A percentile compares a stretch with the other conserved stretches of the same genome.
Conservation (phyloP, 805 yeast species). For the Scheffersomyces spartinae region DNA sequence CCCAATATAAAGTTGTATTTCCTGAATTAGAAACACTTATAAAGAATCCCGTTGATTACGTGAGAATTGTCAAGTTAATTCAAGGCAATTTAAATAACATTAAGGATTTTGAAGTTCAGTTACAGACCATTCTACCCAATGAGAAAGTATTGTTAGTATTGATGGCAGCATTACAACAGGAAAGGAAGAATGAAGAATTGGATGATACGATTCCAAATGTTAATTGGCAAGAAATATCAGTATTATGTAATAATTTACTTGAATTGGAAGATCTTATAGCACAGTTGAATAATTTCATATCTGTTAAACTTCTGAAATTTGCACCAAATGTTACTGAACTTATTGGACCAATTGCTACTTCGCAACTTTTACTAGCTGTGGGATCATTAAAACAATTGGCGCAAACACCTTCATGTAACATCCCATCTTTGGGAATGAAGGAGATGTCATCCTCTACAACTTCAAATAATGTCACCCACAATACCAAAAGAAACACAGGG, state of each 20-base stretch:
- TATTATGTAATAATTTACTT: too few species aligned
- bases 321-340: conserved; percentile 77
- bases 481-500: conserved; percentile 54
- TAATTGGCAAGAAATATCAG: too few species aligned
- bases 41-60: conserved; percentile 50
- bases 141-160: conserved; percentile 64
- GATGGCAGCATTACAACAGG: conserved; percentile 55
- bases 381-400: conserved; percentile 64
- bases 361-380: conserved; percentile 54
- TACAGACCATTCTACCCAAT: conserved; percentile 35
- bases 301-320: conserved; percentile 40
- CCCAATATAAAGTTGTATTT: conserved; percentile 49
- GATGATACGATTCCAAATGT: conserved; percentile 27
- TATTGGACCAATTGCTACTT: conserved; percentile 61
- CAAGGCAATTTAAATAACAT: conserved; percentile 33
- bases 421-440: conserved; percentile 62
- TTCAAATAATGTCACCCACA: conserved; percentile 9
- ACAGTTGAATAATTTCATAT: conserved; percentile 39
- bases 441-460: conserved; percentile 21
- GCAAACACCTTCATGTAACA: conserved; percentile 68
- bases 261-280: conserved; percentile 38
- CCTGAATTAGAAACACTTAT: conserved; percentile 61
- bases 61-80: conserved; percentile 37
- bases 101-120: conserved; percentile 17
- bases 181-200: conserved; percentile 15